Evolutionary conservation across 805 yeast species (phyloP).

Genomic region (Saturnispora gosingensis): DNA sequence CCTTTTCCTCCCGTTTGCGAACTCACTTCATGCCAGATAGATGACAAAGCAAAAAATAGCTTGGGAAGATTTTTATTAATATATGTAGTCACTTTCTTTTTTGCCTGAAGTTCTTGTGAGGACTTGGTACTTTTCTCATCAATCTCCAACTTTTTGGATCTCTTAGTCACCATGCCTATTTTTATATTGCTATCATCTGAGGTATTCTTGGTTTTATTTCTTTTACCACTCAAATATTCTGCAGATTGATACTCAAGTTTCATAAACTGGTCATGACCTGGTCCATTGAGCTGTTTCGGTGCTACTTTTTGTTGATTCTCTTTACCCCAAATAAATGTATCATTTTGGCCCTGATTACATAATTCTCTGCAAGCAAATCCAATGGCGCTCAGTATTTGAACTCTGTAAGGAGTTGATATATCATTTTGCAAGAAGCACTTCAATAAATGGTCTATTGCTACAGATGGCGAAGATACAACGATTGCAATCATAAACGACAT

Average conservation of each 20-base stretch:
- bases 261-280: constrained; percentile 36
- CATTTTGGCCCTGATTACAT: constrained; percentile 42
- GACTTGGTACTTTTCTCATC: neutral
- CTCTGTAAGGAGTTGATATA: constrained; percentile 69
- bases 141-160: constrained; percentile 30
- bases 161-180: constrained; percentile 34
- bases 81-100: constrained; percentile 17
- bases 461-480: constrained; percentile 38
- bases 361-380: constrained; percentile 69
- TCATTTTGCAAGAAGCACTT: constrained; percentile 57
- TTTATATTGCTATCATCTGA: constrained; percentile 30
- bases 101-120: constrained; percentile 11
- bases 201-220: constrained; percentile 18
- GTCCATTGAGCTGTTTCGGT: constrained; percentile 35
- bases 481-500: constrained; percentile 60
- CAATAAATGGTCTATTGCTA: constrained; percentile 36
- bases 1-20: constrained; percentile 30
- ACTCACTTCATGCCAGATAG: constrained; percentile 34
- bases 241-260: constrained; percentile 11
- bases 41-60: constrained; percentile 47
- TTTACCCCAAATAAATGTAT: constrained; percentile 33
- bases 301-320: constrained; percentile 24
- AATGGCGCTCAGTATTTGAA: constrained; percentile 56
- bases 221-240: constrained; percentile 14
- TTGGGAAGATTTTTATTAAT: constrained; percentile 32